Evolutionary conservation across 2,329 filamentous ascomycete species (phyloP).

Genomic region (Xylaria multiplex): DNA sequence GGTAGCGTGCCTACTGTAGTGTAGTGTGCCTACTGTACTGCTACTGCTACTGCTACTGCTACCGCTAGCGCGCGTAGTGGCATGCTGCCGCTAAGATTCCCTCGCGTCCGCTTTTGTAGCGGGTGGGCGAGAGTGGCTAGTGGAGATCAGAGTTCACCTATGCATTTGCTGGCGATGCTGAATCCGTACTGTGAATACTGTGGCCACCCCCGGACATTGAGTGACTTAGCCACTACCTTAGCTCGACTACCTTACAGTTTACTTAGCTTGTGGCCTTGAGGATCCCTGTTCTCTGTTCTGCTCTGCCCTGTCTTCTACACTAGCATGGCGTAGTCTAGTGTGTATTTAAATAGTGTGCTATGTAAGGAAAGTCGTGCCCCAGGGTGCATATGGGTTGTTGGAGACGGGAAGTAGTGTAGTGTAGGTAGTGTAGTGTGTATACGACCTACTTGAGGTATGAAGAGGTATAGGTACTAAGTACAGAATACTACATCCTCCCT

Average conservation of each 20-base stretch:
- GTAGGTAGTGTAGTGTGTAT: too few relatives aligned
- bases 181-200: constrained; percentile 35
- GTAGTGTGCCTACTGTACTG: constrained; percentile 6
- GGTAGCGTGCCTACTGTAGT: not conserved
- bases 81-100: constrained; percentile 29
- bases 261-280: too few relatives aligned
- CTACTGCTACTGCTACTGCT: not conserved
- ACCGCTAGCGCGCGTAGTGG: not conserved
- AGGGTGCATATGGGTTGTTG: constrained; percentile 21
- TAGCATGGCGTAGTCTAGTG: not conserved
- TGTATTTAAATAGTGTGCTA: not conserved
- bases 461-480: not conserved
- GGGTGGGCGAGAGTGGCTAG: constrained; percentile 35
- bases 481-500: not conserved
- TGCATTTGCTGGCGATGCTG: constrained; percentile 13
- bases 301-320: constrained; percentile 5
- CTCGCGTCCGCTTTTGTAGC: constrained; percentile 31
- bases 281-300: constrained; percentile 13
- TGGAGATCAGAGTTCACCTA: constrained; percentile 38
- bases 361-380: constrained; percentile 12
- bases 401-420: not conserved
- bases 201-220: constrained; percentile 27
- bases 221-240: constrained; percentile 9
- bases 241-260: not conserved
- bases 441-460: too few relatives aligned